Evolutionary conservation across 345 rosid species (phyloP).

Genomic region (Salix koriyanagi): DNA sequence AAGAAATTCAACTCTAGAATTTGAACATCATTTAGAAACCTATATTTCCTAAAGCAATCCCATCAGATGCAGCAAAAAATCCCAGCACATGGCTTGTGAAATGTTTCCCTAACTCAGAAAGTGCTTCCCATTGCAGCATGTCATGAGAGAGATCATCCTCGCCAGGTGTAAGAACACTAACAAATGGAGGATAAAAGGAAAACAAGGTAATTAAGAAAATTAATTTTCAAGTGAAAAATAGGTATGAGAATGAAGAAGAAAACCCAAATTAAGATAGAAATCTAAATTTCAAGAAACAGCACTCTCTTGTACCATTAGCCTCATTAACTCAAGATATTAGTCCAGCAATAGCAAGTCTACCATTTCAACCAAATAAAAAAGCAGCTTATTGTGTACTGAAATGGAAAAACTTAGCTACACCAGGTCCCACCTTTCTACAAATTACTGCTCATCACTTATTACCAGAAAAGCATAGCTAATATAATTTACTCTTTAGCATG

Average conservation of each 20-base stretch:
- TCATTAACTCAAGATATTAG: neutral
- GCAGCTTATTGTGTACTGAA: neutral
- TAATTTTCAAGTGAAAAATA: neutral
- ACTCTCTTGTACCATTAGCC: neutral
- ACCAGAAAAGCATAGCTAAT: neutral
- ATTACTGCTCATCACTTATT: neutral
- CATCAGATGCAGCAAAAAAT: constrained; percentile 91
- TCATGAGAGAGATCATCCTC: constrained; percentile 91
- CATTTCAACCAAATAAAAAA: neutral
- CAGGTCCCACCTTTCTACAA: neutral
- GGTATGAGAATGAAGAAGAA: no score
- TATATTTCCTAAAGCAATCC: constrained; percentile 85
- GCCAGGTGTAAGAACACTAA: constrained; percentile 54
- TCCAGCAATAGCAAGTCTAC: neutral
- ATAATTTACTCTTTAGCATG: neutral
- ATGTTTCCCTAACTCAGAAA: constrained; percentile 65
- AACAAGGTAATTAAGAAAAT: neutral
- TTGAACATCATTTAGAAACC: constrained; percentile 83
- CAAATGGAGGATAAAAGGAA: neutral
- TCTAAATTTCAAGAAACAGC: neutral
- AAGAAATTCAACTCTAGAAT: constrained; percentile 62
- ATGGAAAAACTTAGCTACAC: neutral
- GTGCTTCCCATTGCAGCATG: constrained; percentile 66
- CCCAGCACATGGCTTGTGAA: constrained; percentile 80
- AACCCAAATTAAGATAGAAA: no score